Percentiles rank a stretch among this genome's conserved stretches.
Conservation (phyloP, 2,329 filamentous ascomycete species). For the Bimuria novae-zelandiae region DNA sequence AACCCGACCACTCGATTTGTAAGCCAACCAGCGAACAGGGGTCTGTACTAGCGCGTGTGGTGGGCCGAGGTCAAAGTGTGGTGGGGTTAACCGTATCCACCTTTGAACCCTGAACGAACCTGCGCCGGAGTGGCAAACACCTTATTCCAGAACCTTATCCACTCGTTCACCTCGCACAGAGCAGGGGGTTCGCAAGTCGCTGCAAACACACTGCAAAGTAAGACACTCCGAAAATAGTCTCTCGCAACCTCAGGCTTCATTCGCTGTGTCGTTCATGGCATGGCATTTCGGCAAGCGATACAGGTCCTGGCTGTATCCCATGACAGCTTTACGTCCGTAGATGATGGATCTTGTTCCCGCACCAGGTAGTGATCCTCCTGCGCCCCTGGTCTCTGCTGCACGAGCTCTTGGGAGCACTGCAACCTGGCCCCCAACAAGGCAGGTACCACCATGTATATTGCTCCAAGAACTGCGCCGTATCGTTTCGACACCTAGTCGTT, state of each 20-base stretch:
- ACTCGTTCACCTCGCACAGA: constrained; percentile 3
- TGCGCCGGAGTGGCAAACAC: constrained; percentile 10
- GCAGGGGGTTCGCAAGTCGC: not conserved
- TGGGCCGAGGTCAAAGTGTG: too few species aligned
- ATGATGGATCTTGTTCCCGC: not conserved
- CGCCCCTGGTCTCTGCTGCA: not conserved
- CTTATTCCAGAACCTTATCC: constrained; percentile 23
- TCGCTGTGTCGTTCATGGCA: not conserved
- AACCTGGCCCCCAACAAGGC: constrained; percentile 7
- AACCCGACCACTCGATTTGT: too few species aligned
- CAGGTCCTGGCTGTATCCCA: not conserved
- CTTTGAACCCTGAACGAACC: constrained; percentile 2
- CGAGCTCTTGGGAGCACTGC: not conserved
- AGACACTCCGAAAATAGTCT: constrained; percentile 10
- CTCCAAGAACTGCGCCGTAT: constrained; percentile 9
- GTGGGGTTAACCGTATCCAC: too few species aligned
- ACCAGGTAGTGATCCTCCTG: not conserved
- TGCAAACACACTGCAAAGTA: constrained; percentile 8
- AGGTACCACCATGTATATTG: constrained; percentile 22
- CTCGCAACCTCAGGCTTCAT: not conserved
- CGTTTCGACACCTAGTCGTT: too few species aligned
- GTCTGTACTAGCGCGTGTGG: too few species aligned
- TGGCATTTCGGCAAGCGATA: not conserved
- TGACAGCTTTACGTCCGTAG: not conserved
- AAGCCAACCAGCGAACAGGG: too few species aligned